phyloP scores from a whole-genome alignment of 495 filamentous ascomycete species.

The Tuber microsphaerosporum region DNA sequence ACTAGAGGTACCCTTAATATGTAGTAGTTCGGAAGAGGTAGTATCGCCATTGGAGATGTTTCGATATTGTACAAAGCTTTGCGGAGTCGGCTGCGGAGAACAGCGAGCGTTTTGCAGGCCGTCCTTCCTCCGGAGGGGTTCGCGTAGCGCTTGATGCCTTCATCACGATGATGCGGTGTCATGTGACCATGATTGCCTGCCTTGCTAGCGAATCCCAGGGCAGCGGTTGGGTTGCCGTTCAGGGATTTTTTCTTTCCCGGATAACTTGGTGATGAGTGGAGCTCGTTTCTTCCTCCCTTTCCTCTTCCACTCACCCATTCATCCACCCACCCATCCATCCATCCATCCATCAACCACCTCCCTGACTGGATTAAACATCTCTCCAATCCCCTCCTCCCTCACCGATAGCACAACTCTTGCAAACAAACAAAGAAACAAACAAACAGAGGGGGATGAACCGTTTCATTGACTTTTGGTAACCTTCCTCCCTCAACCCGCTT shows the following conservation, averaged over 20 bases:
- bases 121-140: not conserved
- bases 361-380: not conserved
- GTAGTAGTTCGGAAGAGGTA: too few species aligned
- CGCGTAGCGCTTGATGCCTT: not conserved
- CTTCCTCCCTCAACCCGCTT: not conserved
- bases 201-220: not conserved
- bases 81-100: not conserved
- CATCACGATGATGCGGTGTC: slow-evolving; percentile 3
- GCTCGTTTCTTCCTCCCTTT: not conserved
- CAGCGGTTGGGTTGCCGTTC: not conserved
- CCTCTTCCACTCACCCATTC: not conserved
- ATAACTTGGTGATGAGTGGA: not conserved
- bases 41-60: not conserved
- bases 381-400: not conserved
- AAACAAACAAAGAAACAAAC: not conserved
- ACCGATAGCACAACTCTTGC: not conserved
- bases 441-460: not conserved
- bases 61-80: not conserved
- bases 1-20: too few species aligned
- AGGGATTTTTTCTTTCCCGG: not conserved
- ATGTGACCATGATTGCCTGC: not conserved
- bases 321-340: not conserved
- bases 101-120: not conserved
- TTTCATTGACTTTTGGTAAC: not conserved
- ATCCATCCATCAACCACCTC: not conserved